Evolutionary conservation across 1,284 basidiomycete genomes (phyloP), one percentile per base, ranked within the genome.

Genomic region (Leccinum cinnamomeum): DNA sequence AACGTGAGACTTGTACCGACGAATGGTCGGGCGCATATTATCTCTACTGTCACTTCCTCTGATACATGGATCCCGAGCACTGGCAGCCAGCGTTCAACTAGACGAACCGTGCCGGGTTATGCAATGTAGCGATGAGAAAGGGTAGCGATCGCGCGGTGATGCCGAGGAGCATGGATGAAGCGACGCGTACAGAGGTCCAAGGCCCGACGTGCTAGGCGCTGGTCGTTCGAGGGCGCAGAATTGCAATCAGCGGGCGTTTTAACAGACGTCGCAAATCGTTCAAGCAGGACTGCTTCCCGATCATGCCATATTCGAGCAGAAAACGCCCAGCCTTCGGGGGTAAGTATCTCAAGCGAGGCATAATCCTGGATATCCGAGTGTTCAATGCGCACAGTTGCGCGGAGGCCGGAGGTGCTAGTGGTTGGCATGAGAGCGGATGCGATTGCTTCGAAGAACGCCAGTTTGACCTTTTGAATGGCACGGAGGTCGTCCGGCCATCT

Each of bases 401-500:
- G 81, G 2, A 89, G 74, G 4, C 86, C 86, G 0, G 80, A 11
- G 33, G 33, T 33, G 33, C 33, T 68, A 2, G 82, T 73, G 2
- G 80, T 72, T 7, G 75, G 72, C 82, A 88, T 85, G 53, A 97
- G 80, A 1, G 83, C 80, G 12, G 79, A 78, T 0, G 90, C 91
- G 3, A 94, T 81, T 30, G 85, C 84, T 71, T 95, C 94, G 64
- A 97, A 86, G 73, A 99, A 91, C 0, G 97, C 97, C 2, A 97
- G 82, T 77, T 99, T 99, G 78, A 96, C 92, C 68, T 94, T 95
- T 76, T 98, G 96, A 54, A 98, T 91, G 0, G 95, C 95, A 16
- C 82, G 83, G 1, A 99, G 82, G 69, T 99, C 95, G 71, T 98
- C 95, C 0, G 97, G 97, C 97, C 97, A 99, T 67, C 87, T 85